A percentile compares a stretch with the other conserved stretches of the same genome.
These are phyloP conservation scores for Kregervanrija delftensis DNA, from an alignment of 805 yeast genomes.

Conservation along the genomic window DNA sequence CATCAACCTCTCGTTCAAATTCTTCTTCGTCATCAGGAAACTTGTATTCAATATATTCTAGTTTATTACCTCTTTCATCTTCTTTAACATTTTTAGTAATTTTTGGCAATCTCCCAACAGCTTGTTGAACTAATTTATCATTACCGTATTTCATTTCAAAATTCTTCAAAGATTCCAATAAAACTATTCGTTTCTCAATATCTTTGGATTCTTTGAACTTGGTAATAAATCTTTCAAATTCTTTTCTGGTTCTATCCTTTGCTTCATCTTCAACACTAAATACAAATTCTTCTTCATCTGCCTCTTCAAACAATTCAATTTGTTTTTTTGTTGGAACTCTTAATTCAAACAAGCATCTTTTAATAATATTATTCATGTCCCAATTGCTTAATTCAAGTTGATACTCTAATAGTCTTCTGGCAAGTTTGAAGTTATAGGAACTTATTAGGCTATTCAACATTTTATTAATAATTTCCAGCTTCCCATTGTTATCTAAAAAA, in stretches of 20 bases:
- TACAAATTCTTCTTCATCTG: not conserved
- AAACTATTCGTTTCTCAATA: conserved; percentile 38
- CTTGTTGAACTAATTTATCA: conserved; percentile 26
- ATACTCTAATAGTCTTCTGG: conserved; percentile 3
- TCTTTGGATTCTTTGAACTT: conserved; percentile 32
- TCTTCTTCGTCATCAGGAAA: conserved; percentile 56
- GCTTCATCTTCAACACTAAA: conserved; percentile 40
- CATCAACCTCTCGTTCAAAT: conserved; percentile 11
- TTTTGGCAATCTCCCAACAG: conserved; percentile 47
- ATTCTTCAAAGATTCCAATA: conserved; percentile 54
- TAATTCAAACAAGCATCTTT: conserved; percentile 66
- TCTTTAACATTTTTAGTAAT: conserved; percentile 38
- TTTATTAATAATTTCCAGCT: conserved; percentile 1
- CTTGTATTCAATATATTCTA: conserved; percentile 52
- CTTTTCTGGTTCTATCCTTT: conserved; percentile 40
- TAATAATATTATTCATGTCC: conserved; percentile 45
- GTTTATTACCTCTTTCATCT: conserved; percentile 36
- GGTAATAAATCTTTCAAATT: conserved; percentile 49
- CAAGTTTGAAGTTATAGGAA: conserved; percentile 5
- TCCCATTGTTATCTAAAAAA: conserved; percentile 13
- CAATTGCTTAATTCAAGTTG: not conserved
- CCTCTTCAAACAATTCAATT: conserved; percentile 26
- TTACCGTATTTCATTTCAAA: conserved; percentile 65
- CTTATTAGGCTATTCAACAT: conserved; percentile 1
- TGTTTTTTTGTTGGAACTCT: conserved; percentile 54